Evolutionary conservation across 2,329 filamentous ascomycete genomes (phyloP), one percentile per base, ranked within the genome.

Genomic region (Trichoderma arundinaceum): DNA sequence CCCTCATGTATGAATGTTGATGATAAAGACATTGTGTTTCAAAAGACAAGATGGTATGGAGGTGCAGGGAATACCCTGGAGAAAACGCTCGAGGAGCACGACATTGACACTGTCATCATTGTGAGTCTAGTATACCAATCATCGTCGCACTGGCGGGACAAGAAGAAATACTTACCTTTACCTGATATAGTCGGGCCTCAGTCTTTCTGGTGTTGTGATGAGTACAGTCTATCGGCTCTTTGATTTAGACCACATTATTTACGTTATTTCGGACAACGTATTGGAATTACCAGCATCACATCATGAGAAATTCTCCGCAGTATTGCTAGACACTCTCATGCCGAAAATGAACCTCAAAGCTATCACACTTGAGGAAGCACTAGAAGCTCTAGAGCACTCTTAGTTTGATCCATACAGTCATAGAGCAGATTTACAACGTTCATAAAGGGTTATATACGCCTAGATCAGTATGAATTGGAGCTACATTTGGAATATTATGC

Each of bases 231-330:
- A 82, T 66, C 74, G 74, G 15, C 66, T 82, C 13, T 81, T 81
- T 56, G 78, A 82, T 68, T 65, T 80, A 41, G 77, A 81, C 64
- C 81, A 78, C 63, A 76, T 78, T 10, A 74, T 82, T 58, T 81
- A 74, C 69, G 77, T 79, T 28, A 77, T 78, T 35, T 69, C 69
- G 35, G 75, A 77, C 39, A 78, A 76, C 60, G 75, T 78, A 33
- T 7, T 78, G 48, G 68, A 69, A 39, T 38, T 69, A 33, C 68
- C 67, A 2, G 8, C 64, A 7, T 57, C 56, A 2, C 44, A 68
- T 1, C 52, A 57, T 33, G 39, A 35, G 6, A 43, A 66, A 6
- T 62, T 57, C 15, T 17, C 41, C 6, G 32, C 46, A 5, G 43
- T 64, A 7, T 17, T 52, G 17, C 13, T 65, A 6, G 46, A 35